Evolutionary conservation across 768 basidiomycete genomes (phyloP), one percentile per base, ranked within the genome.

Genomic region (Strobilomyces echinocephalus): DNA sequence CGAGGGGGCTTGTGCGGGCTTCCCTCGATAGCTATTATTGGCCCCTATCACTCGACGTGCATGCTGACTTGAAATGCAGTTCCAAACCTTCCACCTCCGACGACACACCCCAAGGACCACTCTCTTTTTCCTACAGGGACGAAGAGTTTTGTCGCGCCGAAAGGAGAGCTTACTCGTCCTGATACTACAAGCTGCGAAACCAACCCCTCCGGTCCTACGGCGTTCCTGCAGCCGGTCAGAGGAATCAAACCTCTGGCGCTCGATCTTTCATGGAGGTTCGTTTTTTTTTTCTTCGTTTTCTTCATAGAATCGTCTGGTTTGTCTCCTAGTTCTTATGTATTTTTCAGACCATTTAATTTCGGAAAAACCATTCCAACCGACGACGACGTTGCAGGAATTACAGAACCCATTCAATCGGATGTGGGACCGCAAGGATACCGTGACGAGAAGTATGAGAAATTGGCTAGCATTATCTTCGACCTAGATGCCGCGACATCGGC

Each of bases 241-340:
- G 86, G 86, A 2, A 64, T 81, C 20, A 76, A 79, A 50, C 74
- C 84, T 5, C 71, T 88, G 4, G 73, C 76, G 20, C 72, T 88
- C 14, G 75, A 80, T 31, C 69, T 90, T 46, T 82, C 83, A 14
- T 89, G 87, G 87, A 77, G 79, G 87, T 87, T 53, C 46, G 78
- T 72, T 47, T 48, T 33, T 46, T 47, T 72, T 47, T 50, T 34
- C 20, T 50, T 31, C 26, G 9, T 8, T 24, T n/a, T 5, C 33
- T 33, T 33, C 33, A 31, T 18, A 34, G 28, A 18, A 14, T 47
- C 31, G 12, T 52, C 46, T 33, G 18, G 21, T 11, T 38, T 33
- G 33, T 53, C n/a, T 42, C 12, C 28, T 39, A 10, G 8, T n/a
- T 36, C 41, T 60, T 34, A 43, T 49, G 34, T 52, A 38, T 55